phyloP scores from a whole-genome alignment of 164 flowering plant genomes.

The Berberis thunbergii region DNA sequence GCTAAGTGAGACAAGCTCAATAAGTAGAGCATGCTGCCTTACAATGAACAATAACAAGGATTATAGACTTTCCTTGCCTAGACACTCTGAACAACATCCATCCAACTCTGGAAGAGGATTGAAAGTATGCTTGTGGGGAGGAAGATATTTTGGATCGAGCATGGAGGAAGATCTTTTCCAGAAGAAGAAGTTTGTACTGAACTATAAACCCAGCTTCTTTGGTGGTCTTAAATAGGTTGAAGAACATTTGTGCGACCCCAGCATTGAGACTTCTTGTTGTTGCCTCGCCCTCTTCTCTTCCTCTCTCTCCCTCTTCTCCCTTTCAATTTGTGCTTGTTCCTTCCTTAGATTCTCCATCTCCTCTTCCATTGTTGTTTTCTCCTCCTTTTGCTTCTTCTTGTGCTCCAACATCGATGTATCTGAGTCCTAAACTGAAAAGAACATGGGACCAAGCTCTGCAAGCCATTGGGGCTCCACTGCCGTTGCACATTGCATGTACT shows the following conservation, averaged over 20 bases:
- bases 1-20: too few species aligned
- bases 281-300: slow-evolving; percentile 40
- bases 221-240: too few species aligned
- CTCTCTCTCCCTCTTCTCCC: slow-evolving; percentile 35
- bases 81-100: too few species aligned
- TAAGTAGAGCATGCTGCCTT: too few species aligned
- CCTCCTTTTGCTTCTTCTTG: slow-evolving; percentile 71
- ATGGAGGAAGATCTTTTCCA: too few species aligned
- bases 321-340: slow-evolving; percentile 43
- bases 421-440: slow-evolving; percentile 70
- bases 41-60: too few species aligned
- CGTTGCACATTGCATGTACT: slow-evolving; percentile 89
- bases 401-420: slow-evolving; percentile 79
- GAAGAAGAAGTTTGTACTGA: too few species aligned
- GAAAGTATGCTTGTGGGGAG: too few species aligned
- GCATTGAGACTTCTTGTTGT: slow-evolving; percentile 60
- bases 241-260: slow-evolving; percentile 22
- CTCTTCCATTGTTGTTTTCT: slow-evolving; percentile 81
- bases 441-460: slow-evolving; percentile 91
- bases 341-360: slow-evolving; percentile 79
- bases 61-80: too few species aligned
- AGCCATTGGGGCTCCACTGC: slow-evolving; percentile 91
- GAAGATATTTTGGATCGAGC: too few species aligned
- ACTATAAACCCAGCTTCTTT: too few species aligned
- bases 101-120: too few species aligned